These are phyloP conservation scores for Huntiella omanensis DNA, from an alignment of 2,329 filamentous ascomycete species.

Conservation along the genomic window DNA sequence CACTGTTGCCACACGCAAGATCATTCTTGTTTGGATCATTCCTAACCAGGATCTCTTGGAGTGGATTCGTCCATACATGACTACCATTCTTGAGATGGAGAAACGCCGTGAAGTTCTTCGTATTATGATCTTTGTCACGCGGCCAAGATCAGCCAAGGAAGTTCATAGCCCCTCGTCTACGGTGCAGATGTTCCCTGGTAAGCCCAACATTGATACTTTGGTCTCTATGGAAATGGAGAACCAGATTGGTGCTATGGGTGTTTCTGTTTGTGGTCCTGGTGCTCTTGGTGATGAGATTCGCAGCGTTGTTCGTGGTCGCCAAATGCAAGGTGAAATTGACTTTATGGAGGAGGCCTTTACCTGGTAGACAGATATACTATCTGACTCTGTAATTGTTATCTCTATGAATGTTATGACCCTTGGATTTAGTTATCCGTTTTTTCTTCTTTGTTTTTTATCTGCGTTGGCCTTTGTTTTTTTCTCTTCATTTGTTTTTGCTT, in stretches of 20 bases:
- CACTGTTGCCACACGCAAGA: conserved; percentile 50
- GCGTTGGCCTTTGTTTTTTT: conserved; percentile 1
- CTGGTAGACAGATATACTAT: conserved; percentile 22
- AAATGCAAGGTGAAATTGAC: conserved; percentile 49
- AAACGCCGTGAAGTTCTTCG: conserved; percentile 53
- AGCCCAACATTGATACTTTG: conserved; percentile 55
- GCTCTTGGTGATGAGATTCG: conserved; percentile 58
- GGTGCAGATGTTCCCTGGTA: conserved; percentile 70
- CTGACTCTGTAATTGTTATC: neutral
- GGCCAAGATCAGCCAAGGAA: conserved; percentile 58
- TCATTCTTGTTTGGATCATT: conserved; percentile 62
- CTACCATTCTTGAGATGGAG: conserved; percentile 57
- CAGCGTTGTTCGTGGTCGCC: conserved; percentile 42
- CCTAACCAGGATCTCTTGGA: conserved; percentile 64
- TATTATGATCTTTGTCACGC: conserved; percentile 61
- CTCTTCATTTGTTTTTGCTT: neutral
- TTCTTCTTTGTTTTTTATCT: neutral
- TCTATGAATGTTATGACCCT: neutral
- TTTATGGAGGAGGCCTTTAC: conserved; percentile 65
- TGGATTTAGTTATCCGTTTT: conserved; percentile 1
- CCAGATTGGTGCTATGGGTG: conserved; percentile 54
- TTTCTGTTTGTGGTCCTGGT: conserved; percentile 58
- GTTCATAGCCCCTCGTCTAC: conserved; percentile 60
- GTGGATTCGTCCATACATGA: conserved; percentile 76
- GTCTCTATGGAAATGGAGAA: conserved; percentile 56